These are phyloP conservation scores for Astrothelium subdiscretum DNA, from an alignment of 495 filamentous ascomycete species.

Conservation along the genomic window DNA sequence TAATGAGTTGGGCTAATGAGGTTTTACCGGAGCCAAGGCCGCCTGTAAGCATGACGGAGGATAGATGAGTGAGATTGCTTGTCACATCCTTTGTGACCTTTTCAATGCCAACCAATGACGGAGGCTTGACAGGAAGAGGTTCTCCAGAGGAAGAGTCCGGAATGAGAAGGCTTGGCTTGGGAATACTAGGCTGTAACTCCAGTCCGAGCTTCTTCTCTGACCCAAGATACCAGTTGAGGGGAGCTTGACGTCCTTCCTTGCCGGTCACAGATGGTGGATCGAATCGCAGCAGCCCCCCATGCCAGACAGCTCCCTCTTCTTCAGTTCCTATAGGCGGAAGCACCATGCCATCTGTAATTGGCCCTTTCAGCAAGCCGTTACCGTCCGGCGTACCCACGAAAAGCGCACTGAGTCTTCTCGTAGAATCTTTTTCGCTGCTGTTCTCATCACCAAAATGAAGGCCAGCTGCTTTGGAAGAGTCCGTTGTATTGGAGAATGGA, in stretches of 20 bases:
- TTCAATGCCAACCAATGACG: constrained; percentile 79
- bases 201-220: constrained; percentile 60
- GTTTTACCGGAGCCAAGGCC: constrained; percentile 86
- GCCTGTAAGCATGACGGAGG: constrained; percentile 79
- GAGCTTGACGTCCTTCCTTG: constrained; percentile 36
- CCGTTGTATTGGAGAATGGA: constrained; percentile 52
- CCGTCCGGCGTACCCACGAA: constrained; percentile 41
- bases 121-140: constrained; percentile 37
- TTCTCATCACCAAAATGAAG: constrained; percentile 85
- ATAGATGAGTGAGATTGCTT: constrained; percentile 65
- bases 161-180: constrained; percentile 21
- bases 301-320: constrained; percentile 35
- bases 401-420: constrained; percentile 41
- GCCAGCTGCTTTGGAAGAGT: constrained; percentile 46
- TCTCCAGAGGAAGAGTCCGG: constrained; percentile 34
- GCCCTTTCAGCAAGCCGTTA: constrained; percentile 64
- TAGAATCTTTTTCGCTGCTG: constrained; percentile 56
- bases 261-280: constrained; percentile 37
- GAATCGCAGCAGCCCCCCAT: constrained; percentile 69
- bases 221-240: constrained; percentile 62
- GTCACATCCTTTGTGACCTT: constrained; percentile 55
- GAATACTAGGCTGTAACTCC: constrained; percentile 58
- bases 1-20: constrained; percentile 53
- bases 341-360: constrained; percentile 78
- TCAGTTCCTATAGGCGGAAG: constrained; percentile 33